Percentiles rank a stretch among this genome's conserved stretches.
Evolutionary conservation across 1,284 basidiomycete genomes (phyloP).

Genomic region (Erythrobasidium hasegawianum): DNA sequence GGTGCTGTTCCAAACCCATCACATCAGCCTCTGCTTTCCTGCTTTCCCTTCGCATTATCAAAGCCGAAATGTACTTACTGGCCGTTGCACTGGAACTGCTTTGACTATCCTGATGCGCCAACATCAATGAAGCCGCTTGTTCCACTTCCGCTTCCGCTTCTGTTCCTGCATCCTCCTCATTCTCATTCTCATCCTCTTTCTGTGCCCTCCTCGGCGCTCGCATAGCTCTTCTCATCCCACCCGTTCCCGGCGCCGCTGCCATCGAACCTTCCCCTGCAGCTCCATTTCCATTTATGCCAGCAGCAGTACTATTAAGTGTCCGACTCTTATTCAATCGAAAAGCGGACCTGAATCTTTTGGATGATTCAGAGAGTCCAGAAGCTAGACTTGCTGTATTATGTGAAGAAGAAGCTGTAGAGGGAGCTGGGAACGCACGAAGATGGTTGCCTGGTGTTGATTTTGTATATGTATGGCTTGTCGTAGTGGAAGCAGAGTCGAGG

Average conservation of each 20-base stretch:
- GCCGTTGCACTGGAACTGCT: neutral
- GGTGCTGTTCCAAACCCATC: neutral
- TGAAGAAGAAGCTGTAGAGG: too few relatives aligned
- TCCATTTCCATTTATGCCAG: neutral
- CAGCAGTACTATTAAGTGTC: slow-evolving; percentile 2
- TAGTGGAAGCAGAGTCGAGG: neutral
- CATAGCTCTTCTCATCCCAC: slow-evolving; percentile 29
- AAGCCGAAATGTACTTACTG: too few relatives aligned
- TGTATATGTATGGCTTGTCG: neutral
- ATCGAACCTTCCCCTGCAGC: too few relatives aligned
- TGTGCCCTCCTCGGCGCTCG: slow-evolving; percentile 17
- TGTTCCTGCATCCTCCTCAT: too few relatives aligned
- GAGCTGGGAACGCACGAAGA: neutral
- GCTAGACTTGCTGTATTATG: slow-evolving; percentile 2
- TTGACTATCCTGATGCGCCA: too few relatives aligned
- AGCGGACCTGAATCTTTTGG: slow-evolving; percentile 30
- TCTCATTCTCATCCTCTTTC: neutral
- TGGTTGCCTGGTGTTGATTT: slow-evolving; percentile 2
- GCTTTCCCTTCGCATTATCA: too few relatives aligned
- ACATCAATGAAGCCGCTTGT: neutral
- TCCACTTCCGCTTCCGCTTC: neutral
- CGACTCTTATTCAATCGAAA: slow-evolving; percentile 34
- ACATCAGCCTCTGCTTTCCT: neutral
- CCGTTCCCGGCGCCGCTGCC: slow-evolving; percentile 7
- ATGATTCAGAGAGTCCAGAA: slow-evolving; percentile 29